These are phyloP conservation scores for Sarocladiaceae sp. DNA, from an alignment of 2,329 filamentous ascomycete species.

Conservation along the genomic window DNA sequence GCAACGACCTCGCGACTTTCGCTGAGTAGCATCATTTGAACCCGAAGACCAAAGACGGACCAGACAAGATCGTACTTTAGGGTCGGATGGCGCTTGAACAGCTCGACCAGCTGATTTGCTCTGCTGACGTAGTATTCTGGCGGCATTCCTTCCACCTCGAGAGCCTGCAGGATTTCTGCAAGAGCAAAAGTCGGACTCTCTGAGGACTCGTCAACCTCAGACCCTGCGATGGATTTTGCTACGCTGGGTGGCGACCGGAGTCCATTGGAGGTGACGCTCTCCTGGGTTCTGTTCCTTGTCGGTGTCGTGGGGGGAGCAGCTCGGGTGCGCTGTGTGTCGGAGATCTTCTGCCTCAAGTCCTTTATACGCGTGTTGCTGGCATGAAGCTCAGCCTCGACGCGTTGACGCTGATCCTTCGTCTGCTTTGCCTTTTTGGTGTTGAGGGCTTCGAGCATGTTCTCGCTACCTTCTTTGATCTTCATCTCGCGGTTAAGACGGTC, in stretches of 20 bases:
- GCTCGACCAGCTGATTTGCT: conserved; percentile 85
- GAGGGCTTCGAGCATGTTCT: conserved; percentile 93
- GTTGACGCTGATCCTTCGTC: conserved; percentile 73
- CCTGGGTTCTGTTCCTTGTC: conserved; percentile 43
- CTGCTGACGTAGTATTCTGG: conserved; percentile 93
- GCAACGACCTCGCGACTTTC: conserved; percentile 94
- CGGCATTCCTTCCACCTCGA: conserved; percentile 81
- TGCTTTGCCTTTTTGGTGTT: conserved; percentile 95
- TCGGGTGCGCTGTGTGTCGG: conserved; percentile 50
- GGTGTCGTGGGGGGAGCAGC: conserved; percentile 41
- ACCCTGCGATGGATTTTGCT: conserved; percentile 49
- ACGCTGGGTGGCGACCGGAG: conserved; percentile 53
- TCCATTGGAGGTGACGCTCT: conserved; percentile 38
- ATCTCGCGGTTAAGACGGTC: conserved; percentile 90
- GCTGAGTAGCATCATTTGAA: conserved; percentile 93
- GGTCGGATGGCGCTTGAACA: conserved; percentile 90
- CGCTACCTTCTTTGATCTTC: conserved; percentile 96
- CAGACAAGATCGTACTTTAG: conserved; percentile 96
- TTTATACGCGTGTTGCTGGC: conserved; percentile 72
- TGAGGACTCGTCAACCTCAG: conserved; percentile 59
- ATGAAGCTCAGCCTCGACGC: conserved; percentile 82
- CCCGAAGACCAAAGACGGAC: conserved; percentile 87
- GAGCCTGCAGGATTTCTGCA: conserved; percentile 79
- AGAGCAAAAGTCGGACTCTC: conserved; percentile 92
- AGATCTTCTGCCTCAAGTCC: conserved; percentile 53